Conservation (phyloP, 2,329 filamentous ascomycete genomes). For the Sclerotiophoma versabilis region DNA sequence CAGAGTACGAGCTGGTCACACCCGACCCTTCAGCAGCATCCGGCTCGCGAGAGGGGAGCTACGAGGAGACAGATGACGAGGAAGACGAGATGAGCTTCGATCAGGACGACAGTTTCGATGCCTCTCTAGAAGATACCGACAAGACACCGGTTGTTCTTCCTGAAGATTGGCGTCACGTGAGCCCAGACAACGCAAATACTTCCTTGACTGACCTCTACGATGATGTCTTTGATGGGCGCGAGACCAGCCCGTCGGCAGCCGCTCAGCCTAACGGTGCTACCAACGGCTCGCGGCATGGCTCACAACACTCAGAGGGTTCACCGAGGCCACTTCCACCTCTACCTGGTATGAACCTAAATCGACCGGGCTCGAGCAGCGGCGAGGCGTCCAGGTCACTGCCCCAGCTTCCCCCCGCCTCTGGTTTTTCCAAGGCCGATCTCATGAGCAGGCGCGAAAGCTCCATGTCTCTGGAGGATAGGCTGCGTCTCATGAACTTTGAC, state of each 20-base stretch:
- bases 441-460: constrained; percentile 74
- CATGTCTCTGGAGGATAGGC: constrained; percentile 84
- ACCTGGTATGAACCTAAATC: constrained; percentile 64
- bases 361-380: constrained; percentile 67
- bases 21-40: constrained; percentile 92
- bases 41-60: constrained; percentile 91
- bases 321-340: constrained; percentile 86
- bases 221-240: constrained; percentile 69
- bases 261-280: constrained; percentile 53
- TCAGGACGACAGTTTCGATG: constrained; percentile 91
- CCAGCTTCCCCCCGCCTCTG: constrained; percentile 71
- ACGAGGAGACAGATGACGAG: constrained; percentile 74
- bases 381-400: constrained; percentile 73
- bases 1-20: constrained; percentile 98
- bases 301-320: constrained; percentile 78
- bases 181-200: constrained; percentile 66
- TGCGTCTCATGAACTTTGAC: constrained; percentile 84
- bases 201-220: constrained; percentile 64
- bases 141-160: constrained; percentile 98
- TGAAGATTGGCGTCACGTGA: constrained; percentile 90
- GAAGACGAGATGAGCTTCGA: constrained; percentile 71
- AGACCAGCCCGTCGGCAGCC: constrained; percentile 72
- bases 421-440: constrained; percentile 77
- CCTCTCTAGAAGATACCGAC: constrained; percentile 91
- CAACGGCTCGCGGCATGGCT: constrained; percentile 67